Conservation (phyloP, 2,329 filamentous ascomycete species). For the Botrytis medusae region DNA sequence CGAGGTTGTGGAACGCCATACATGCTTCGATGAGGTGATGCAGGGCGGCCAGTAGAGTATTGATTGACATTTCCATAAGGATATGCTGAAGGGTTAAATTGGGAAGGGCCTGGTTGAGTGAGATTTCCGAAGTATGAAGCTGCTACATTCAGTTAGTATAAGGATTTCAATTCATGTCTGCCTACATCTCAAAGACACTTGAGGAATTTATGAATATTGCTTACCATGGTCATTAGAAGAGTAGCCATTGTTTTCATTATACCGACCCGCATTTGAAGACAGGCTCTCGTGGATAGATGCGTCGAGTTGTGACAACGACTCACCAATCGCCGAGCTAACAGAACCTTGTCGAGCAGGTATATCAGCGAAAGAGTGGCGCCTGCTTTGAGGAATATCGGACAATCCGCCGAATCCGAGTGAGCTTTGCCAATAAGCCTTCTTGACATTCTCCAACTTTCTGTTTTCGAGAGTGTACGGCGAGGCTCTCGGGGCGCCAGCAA, state of each 20-base stretch:
- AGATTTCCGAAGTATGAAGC: constrained; percentile 40
- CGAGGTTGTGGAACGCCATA: constrained; percentile 61
- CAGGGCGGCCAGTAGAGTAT: constrained; percentile 44
- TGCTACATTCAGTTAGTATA: constrained; percentile 32
- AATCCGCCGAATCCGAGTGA: constrained; percentile 64
- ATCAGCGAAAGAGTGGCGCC: constrained; percentile 77
- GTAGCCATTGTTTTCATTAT: constrained; percentile 36
- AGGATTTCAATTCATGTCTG: constrained; percentile 26
- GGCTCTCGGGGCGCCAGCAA: constrained; percentile 36
- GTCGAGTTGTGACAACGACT: constrained; percentile 46
- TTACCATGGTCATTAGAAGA: constrained; percentile 41
- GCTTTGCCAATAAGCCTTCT: constrained; percentile 70
- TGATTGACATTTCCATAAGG: constrained; percentile 33
- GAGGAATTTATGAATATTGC: constrained; percentile 21
- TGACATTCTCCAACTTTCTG: constrained; percentile 63
- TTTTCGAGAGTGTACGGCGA: constrained; percentile 52
- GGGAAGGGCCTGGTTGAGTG: constrained; percentile 26
- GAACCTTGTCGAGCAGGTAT: constrained; percentile 64
- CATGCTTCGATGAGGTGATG: constrained; percentile 62
- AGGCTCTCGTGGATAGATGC: constrained; percentile 34
- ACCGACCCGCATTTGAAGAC: constrained; percentile 36
- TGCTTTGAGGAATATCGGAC: constrained; percentile 67
- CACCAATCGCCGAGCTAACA: constrained; percentile 56
- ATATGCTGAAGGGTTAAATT: constrained; percentile 31
- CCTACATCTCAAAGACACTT: neutral